Evolutionary conservation across 2,329 filamentous ascomycete genomes (phyloP), one percentile per base, ranked within the genome.

Genomic region (Penicillium corylophilum): DNA sequence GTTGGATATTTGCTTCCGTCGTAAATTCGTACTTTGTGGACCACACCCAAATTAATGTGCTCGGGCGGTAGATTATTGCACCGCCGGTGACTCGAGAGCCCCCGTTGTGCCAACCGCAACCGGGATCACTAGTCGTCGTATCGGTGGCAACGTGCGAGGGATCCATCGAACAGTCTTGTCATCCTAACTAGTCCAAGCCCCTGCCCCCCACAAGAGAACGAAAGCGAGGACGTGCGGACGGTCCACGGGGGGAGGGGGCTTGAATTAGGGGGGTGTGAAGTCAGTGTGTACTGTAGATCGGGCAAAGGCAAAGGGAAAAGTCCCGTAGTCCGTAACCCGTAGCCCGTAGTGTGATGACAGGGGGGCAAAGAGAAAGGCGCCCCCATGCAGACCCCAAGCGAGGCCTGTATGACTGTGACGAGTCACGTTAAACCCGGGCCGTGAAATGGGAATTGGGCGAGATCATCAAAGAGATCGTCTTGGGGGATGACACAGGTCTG

Each of bases 251-350:
- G 29, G 43, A 28, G 36, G 44, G 45, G 15, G 40, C 15, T 43
- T 13, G 24, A 16, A 31, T 44, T 45, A 31, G 20, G 35, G 20
- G 33, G 41, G 44, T 20, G 43, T 38, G 48, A 56, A 56, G 48
- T 59, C 44, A 53, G 52, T 40, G 39, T 55, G 56, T 50, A 56
- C 35, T 55, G 56, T 50, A 56, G 53, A 58, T 60, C 59, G 44
- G 56, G 50, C 23, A 47, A 48, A 50, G 53, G 46, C 49, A 48
- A 57, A 54, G 43, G 41, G 57, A 46, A 44, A 44, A 33, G 46
- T 39, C 40, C 48, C 54, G 36, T 18, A 16, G 7, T 20, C n/a
- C n/a, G n/a, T 28, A 28, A 2, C 8, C 26, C 12, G 26, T 28
- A 28, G 26, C 26, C 9, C 26, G 3, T 9, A 28, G 26, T 24